These are phyloP conservation scores for Diplodia corticola DNA, from an alignment of 2,329 filamentous ascomycete species.

Conservation along the genomic window DNA sequence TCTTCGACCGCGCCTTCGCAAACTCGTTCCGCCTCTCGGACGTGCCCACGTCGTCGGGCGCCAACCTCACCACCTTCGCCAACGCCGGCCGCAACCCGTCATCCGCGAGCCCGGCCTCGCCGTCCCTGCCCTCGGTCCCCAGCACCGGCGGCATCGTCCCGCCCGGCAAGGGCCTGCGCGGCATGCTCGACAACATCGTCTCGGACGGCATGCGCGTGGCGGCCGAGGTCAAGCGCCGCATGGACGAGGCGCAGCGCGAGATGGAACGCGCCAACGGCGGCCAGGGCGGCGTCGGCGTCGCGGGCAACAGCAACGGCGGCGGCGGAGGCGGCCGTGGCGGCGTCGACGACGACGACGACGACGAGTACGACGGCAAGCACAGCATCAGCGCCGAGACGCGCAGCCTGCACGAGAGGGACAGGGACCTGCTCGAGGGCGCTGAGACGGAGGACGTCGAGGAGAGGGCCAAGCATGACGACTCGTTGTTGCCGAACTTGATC, in stretches of 20 bases:
- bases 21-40: constrained; percentile 88
- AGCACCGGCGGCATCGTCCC: constrained; percentile 59
- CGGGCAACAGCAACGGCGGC: constrained; percentile 54
- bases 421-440: constrained; percentile 52
- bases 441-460: constrained; percentile 47
- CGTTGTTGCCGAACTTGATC: neutral
- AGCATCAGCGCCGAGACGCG: constrained; percentile 21
- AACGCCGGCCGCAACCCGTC: constrained; percentile 56
- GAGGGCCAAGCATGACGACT: neutral
- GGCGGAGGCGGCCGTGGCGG: constrained; percentile 1
- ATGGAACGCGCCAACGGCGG: constrained; percentile 62
- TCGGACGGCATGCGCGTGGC: constrained; percentile 96
- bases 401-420: constrained; percentile 31
- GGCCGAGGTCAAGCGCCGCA: constrained; percentile 83
- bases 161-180: constrained; percentile 74
- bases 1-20: constrained; percentile 95
- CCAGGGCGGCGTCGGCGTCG: constrained; percentile 41
- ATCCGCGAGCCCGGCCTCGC: constrained; percentile 32
- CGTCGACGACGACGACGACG: constrained; percentile 51
- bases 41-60: constrained; percentile 57
- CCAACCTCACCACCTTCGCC: constrained; percentile 82
- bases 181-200: constrained; percentile 95
- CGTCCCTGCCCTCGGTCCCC: constrained; percentile 31
- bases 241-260: constrained; percentile 94
- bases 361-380: constrained; percentile 58